These are phyloP conservation scores for Haplosporangium sp. DNA, from an alignment of 371 early-diverging fungal genomes.

Conservation along the genomic window DNA sequence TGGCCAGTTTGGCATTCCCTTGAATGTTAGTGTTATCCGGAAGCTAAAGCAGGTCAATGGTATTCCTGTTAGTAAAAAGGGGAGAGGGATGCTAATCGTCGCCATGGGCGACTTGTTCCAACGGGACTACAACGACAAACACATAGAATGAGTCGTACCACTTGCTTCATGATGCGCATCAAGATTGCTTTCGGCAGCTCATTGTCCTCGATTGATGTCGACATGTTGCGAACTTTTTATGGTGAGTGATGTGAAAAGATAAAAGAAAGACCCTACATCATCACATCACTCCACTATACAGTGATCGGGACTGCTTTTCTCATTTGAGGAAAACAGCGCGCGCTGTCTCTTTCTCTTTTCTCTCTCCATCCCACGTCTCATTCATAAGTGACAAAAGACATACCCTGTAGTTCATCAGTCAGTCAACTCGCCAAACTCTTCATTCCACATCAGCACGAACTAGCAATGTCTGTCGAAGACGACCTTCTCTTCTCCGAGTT, in stretches of 20 bases:
- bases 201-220: constrained; percentile 63
- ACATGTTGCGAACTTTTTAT: constrained; percentile 18
- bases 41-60: constrained; percentile 55
- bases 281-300: neutral
- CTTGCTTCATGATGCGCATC: constrained; percentile 67
- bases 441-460: neutral
- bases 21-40: constrained; percentile 71
- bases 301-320: neutral
- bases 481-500: constrained; percentile 12
- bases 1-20: constrained; percentile 70
- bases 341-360: neutral
- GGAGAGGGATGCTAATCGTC: neutral
- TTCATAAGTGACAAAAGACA: neutral
- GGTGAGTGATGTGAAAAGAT: neutral
- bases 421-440: too few relatives aligned
- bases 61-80: neutral
- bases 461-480: constrained; percentile 18
- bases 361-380: constrained; percentile 1
- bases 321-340: too few relatives aligned
- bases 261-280: neutral
- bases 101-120: too few relatives aligned
- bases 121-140: too few relatives aligned
- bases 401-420: too few relatives aligned
- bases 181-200: constrained; percentile 70
- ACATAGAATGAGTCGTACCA: constrained; percentile 45